Base-by-base conservation (phyloP, 345 rosid genomes). In the Euclidium syriacum region DNA sequence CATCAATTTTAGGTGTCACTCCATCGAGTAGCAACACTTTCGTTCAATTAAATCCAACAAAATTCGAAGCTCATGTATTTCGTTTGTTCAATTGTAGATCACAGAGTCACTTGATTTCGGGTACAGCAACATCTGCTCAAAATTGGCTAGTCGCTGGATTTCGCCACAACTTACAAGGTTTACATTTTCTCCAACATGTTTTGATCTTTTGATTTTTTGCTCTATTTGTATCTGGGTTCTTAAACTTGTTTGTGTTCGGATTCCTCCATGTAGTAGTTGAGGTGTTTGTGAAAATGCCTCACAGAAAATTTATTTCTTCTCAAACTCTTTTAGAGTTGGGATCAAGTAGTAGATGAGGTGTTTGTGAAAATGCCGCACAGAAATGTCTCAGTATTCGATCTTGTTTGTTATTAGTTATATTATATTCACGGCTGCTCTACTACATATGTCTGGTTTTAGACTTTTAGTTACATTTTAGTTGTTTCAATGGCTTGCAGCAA, bases 401-500 rank as follows among this genome's bases (percentile, higher is more conserved):
- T 11, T 33, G 32, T 44, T 40, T 3, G 43, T 44, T 43, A 11
- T 41, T 12, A 32, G 10, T 35, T 30, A 18, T 51, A 10, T 35
- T 30, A 18, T 51, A 10, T 40, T 41, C 47, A 16, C 39, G 54
- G 20, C 54, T 60, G n/a, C n/a, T n/a, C n/a, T n/a, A n/a, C 3
- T 32, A 32, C 44, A 16, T 16, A 9, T 32, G 36, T 43, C n/a
- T n/a, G n/a, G n/a, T n/a, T n/a, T n/a, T n/a, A n/a, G 26, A 15
- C 32, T 39, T 5, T 33, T 26, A 35, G 18, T 18, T 8, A 35
- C 12, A 17, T 1, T 30, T 39, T 22, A 27, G 44, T 24, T 50
- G 41, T 24, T 57, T 64, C n/a, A 46, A n/a, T 64, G 39, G 65
- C 55, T 64, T 72, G 75, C 78, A 84, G 91, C 71, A 17, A 69